These are phyloP conservation scores for Nelumbo lutea DNA, from an alignment of 164 flowering plant species.

Conservation along the genomic window DNA sequence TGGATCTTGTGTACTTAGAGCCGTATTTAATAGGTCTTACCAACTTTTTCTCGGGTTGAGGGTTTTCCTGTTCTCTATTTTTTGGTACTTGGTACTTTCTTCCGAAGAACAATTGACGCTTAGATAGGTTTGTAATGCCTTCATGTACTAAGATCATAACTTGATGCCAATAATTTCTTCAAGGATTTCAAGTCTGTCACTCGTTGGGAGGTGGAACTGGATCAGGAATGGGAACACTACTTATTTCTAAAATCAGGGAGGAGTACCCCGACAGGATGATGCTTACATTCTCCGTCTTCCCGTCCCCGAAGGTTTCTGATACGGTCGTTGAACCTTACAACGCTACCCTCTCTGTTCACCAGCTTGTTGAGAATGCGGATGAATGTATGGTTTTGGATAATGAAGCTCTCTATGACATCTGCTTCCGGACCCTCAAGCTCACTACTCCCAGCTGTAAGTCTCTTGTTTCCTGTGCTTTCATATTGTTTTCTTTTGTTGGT, in stretches of 20 bases:
- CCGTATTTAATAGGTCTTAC: too few relatives aligned
- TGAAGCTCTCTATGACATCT: constrained; percentile 45
- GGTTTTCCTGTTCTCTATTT: too few relatives aligned
- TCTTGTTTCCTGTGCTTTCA: neutral
- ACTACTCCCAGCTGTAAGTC: constrained; percentile 41
- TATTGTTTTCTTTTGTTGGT: neutral
- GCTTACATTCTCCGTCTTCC: constrained; percentile 45
- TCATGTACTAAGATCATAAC: too few relatives aligned
- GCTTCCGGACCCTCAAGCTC: constrained; percentile 47
- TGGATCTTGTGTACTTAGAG: too few relatives aligned
- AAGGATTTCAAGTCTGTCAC: constrained; percentile 47
- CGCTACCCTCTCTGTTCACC: constrained; percentile 47
- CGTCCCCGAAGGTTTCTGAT: constrained; percentile 45
- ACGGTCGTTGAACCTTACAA: constrained; percentile 47
- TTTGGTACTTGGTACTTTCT: too few relatives aligned
- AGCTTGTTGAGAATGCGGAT: constrained; percentile 46
- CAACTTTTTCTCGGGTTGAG: too few relatives aligned
- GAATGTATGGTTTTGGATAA: constrained; percentile 50
- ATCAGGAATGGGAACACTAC: constrained; percentile 46
- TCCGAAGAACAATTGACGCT: too few relatives aligned
- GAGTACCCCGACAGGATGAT: constrained; percentile 49
- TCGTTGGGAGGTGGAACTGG: constrained; percentile 54
- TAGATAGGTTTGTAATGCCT: too few relatives aligned
- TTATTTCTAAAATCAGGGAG: constrained; percentile 41
- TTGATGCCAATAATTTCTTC: neutral